Conservation (phyloP, 495 filamentous ascomycete species). For the Aspergillus ellipticus region DNA sequence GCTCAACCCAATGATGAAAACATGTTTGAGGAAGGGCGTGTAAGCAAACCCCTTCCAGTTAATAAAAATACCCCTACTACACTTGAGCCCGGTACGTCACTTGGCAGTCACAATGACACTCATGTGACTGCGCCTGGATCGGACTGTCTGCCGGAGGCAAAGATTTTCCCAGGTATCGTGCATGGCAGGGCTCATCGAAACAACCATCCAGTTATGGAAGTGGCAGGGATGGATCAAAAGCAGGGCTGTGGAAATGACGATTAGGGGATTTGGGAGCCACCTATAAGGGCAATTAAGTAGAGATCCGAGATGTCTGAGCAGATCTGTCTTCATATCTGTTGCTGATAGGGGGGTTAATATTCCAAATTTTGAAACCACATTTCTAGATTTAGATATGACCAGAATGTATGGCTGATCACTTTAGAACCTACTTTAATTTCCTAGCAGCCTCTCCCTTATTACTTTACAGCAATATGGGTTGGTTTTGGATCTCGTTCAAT, state of each 20-base stretch:
- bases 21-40: not conserved
- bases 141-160: constrained; percentile 56
- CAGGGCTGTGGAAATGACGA: constrained; percentile 1
- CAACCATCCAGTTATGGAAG: constrained; percentile 29
- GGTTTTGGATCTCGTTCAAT: too few relatives aligned
- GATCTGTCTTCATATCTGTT: too few relatives aligned
- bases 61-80: constrained; percentile 5
- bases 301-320: too few relatives aligned
- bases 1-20: not conserved
- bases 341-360: too few relatives aligned
- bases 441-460: too few relatives aligned
- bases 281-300: too few relatives aligned
- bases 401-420: too few relatives aligned
- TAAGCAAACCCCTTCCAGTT: not conserved
- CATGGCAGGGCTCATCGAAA: constrained; percentile 52
- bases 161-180: constrained; percentile 70
- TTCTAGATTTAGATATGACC: too few relatives aligned
- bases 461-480: not conserved
- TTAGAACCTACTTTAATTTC: too few relatives aligned
- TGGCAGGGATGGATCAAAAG: constrained; percentile 1
- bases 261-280: too few relatives aligned
- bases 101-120: constrained; percentile 16
- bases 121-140: constrained; percentile 33
- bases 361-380: too few relatives aligned
- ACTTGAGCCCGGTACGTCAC: constrained; percentile 12